These are phyloP conservation scores for Perilla frutescens DNA, from an alignment of 257 asterid species.

Conservation along the genomic window DNA sequence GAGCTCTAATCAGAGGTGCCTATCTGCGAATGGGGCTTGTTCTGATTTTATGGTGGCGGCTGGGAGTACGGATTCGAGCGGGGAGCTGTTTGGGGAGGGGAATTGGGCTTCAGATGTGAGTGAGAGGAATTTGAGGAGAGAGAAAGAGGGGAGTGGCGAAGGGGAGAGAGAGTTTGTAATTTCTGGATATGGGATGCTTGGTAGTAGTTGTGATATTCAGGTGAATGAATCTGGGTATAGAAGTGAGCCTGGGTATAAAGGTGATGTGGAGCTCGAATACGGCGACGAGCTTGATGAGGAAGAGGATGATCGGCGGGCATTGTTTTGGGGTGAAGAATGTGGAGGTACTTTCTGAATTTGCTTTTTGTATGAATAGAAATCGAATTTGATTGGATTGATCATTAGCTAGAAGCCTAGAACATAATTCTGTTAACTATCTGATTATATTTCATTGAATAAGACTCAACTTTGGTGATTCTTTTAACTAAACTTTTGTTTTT, in stretches of 20 bases:
- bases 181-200: constrained; percentile 55
- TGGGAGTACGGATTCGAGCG: constrained; percentile 94
- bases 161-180: constrained; percentile 58
- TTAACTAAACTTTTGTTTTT: not conserved
- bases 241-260: constrained; percentile 93
- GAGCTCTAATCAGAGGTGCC: constrained; percentile 83
- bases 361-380: not conserved
- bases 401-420: not conserved
- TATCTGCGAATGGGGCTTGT: constrained; percentile 83
- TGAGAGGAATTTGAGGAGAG: constrained; percentile 60
- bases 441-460: not conserved
- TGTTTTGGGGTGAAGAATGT: constrained; percentile 83
- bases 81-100: constrained; percentile 82
- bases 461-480: too few relatives aligned
- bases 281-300: constrained; percentile 61
- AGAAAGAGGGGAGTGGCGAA: constrained; percentile 56
- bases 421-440: not conserved
- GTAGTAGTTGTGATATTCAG: constrained; percentile 55
- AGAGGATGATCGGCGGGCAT: constrained; percentile 67
- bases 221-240: constrained; percentile 90
- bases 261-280: constrained; percentile 83
- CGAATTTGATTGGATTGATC: not conserved
- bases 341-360: constrained; percentile 56
- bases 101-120: constrained; percentile 94
- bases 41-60: constrained; percentile 81